phyloP scores from a whole-genome alignment of 176 grass and related monocot species.

The Oryza nivara region DNA sequence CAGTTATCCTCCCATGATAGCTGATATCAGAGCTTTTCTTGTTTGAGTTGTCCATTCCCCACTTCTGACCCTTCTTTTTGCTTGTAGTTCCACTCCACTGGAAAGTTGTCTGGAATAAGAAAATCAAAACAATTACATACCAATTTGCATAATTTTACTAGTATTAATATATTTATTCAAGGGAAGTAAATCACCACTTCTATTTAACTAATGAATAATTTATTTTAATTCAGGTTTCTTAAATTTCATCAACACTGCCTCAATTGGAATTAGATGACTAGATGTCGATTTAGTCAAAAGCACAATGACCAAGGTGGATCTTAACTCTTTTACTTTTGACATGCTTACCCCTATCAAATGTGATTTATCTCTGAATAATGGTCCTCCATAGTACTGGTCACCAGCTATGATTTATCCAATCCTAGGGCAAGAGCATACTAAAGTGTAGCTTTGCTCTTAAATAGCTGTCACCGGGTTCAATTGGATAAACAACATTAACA shows the following conservation, averaged over 20 bases:
- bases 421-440: not conserved
- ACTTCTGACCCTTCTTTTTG: constrained; percentile 96
- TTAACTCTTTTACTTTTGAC: not conserved
- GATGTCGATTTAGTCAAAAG: not conserved
- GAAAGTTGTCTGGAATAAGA: constrained; percentile 60
- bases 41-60: constrained; percentile 56
- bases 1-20: constrained; percentile 22
- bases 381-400: not conserved
- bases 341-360: not conserved
- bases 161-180: constrained; percentile 1
- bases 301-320: not conserved
- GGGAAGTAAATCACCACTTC: not conserved
- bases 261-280: not conserved
- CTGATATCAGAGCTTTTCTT: constrained; percentile 33
- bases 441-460: not conserved
- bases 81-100: constrained; percentile 81
- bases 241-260: not conserved
- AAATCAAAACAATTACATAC: not conserved
- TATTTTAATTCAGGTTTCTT: constrained; percentile 10
- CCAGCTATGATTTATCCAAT: not conserved
- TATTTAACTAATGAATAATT: constrained; percentile 8
- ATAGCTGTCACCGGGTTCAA: not conserved
- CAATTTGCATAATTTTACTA: not conserved
- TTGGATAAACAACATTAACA: not conserved
- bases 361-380: not conserved